phyloP scores from a whole-genome alignment of 2,329 filamentous ascomycete genomes.

The Colletotrichum sp. region DNA sequence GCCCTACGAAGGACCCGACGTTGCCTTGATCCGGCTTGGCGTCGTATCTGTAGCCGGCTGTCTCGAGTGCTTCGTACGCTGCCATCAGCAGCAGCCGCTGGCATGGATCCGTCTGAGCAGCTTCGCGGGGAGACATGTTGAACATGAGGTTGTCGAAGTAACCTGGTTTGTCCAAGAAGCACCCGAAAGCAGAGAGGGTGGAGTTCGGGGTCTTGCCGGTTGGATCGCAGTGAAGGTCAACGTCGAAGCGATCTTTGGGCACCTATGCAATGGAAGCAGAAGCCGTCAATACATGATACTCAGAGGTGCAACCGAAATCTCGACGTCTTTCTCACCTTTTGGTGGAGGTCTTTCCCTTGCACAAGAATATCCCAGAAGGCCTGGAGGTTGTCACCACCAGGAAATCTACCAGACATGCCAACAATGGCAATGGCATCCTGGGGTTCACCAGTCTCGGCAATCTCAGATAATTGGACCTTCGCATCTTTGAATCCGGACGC shows the following conservation, averaged over 20 bases:
- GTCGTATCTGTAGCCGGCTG: slow-evolving; percentile 49
- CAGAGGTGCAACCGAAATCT: not conserved
- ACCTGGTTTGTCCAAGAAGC: slow-evolving; percentile 72
- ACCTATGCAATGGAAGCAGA: slow-evolving; percentile 44
- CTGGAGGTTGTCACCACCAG: slow-evolving; percentile 34
- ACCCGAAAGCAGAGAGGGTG: slow-evolving; percentile 72
- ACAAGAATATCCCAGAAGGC: slow-evolving; percentile 67
- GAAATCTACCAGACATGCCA: slow-evolving; percentile 70
- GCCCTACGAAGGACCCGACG: slow-evolving; percentile 68
- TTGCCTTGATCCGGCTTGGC: not conserved
- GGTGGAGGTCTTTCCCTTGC: slow-evolving; percentile 69
- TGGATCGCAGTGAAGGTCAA: slow-evolving; percentile 69
- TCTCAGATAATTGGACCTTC: not conserved
- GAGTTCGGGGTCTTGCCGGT: slow-evolving; percentile 73
- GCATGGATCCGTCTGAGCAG: slow-evolving; percentile 66
- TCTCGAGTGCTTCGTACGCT: slow-evolving; percentile 70
- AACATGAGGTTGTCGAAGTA: slow-evolving; percentile 81
- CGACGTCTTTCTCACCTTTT: not conserved
- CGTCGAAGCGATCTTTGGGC: slow-evolving; percentile 72
- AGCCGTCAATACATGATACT: not conserved
- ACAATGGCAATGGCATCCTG: slow-evolving; percentile 58
- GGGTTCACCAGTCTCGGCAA: not conserved
- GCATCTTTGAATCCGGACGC: not conserved
- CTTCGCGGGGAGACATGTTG: slow-evolving; percentile 83
- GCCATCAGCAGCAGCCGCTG: slow-evolving; percentile 67